phyloP scores from a whole-genome alignment of 164 flowering plant genomes.

The Chimonanthus praecox region DNA sequence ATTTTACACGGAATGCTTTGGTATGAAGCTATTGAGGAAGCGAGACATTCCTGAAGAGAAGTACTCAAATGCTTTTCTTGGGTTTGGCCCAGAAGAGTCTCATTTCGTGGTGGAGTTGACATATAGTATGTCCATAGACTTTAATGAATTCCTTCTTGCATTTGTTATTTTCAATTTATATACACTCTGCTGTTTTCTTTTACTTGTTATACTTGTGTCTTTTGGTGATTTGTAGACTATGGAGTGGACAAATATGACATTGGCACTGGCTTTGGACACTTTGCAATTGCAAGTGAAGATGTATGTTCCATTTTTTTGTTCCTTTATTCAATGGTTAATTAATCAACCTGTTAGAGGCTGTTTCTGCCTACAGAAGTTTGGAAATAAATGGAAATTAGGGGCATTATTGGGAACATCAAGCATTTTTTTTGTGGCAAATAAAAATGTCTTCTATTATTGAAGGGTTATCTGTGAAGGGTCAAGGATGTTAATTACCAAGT shows the following conservation, averaged over 20 bases:
- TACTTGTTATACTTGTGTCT: neutral
- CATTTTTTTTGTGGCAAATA: too few relatives aligned
- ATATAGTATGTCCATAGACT: conserved; percentile 54
- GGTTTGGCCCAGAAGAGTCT: conserved; percentile 88
- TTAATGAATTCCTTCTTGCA: neutral
- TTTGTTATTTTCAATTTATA: too few relatives aligned
- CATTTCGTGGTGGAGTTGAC: conserved; percentile 86
- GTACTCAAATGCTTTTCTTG: conserved; percentile 91
- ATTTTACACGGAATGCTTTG: conserved; percentile 86
- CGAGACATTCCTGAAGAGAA: conserved; percentile 92
- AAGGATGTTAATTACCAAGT: too few relatives aligned
- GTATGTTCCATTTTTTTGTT: conserved; percentile 34
- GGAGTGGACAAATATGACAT: conserved; percentile 89
- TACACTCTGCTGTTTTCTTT: neutral
- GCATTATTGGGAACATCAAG: too few relatives aligned
- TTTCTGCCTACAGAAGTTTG: too few relatives aligned
- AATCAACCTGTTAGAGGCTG: too few relatives aligned
- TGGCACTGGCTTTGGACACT: conserved; percentile 96
- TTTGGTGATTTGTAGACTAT: conserved; percentile 48
- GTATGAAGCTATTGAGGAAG: conserved; percentile 88
- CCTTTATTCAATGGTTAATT: neutral
- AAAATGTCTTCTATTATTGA: too few relatives aligned
- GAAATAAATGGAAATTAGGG: too few relatives aligned
- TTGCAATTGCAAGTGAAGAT: conserved; percentile 87
- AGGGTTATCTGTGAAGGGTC: too few relatives aligned